phyloP scores from a whole-genome alignment of 176 grass and related monocot genomes.

The Thinopyrum elongatum region DNA sequence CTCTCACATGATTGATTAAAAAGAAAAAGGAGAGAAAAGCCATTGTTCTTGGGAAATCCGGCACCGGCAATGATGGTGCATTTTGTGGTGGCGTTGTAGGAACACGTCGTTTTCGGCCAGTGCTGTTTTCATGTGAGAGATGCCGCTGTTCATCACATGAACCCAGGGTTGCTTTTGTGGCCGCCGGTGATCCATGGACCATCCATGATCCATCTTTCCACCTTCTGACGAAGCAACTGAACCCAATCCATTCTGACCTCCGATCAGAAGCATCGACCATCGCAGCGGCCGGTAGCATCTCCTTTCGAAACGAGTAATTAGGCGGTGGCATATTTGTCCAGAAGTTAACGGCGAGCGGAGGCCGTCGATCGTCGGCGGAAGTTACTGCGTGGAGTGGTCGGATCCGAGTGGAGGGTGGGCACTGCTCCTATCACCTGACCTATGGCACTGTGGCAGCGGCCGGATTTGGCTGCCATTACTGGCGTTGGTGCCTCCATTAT shows the following conservation, averaged over 20 bases:
- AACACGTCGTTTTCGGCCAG: constrained; percentile 13
- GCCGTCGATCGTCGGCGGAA: not conserved
- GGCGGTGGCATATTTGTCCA: not conserved
- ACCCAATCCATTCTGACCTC: not conserved
- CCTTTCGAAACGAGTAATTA: not conserved
- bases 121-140: not conserved
- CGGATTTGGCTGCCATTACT: not conserved
- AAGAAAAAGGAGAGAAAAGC: not conserved
- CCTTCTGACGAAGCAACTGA: not conserved
- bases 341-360: not conserved
- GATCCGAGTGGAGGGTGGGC: not conserved
- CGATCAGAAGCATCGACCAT: not conserved
- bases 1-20: not conserved
- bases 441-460: not conserved
- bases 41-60: not conserved
- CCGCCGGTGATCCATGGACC: not conserved
- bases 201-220: not conserved
- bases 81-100: not conserved
- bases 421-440: not conserved
- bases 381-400: not conserved
- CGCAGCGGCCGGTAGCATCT: not conserved
- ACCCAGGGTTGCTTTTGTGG: constrained; percentile 11
- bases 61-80: not conserved
- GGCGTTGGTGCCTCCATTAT: not conserved
- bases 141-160: not conserved